Evolutionary conservation across 352 stramenopile species (phyloP).

Genomic region (Albugo laibachii): DNA sequence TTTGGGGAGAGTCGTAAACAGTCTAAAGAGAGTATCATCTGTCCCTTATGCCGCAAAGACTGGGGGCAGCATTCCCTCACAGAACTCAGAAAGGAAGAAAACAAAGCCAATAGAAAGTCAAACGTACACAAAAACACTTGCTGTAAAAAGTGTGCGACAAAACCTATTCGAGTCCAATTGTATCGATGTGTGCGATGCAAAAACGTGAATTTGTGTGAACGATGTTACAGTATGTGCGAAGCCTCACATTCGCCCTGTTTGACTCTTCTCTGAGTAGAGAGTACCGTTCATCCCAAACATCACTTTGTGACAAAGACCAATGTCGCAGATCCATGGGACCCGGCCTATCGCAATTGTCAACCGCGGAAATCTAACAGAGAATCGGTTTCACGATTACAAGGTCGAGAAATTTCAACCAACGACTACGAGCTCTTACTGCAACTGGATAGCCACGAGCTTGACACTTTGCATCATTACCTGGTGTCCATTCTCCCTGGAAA

Average conservation of each 20-base stretch:
- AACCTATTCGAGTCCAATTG: slow-evolving; percentile 51
- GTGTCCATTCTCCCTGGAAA: neutral
- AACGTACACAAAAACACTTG: slow-evolving; percentile 47
- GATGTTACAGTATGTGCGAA: slow-evolving; percentile 41
- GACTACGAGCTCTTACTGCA: slow-evolving; percentile 66
- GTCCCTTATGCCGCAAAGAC: slow-evolving; percentile 61
- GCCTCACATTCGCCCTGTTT: neutral
- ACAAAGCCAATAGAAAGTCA: slow-evolving; percentile 40
- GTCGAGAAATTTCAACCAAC: slow-evolving; percentile 58
- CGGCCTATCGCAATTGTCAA: slow-evolving; percentile 18
- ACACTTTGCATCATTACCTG: neutral
- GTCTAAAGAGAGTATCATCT: slow-evolving; percentile 72
- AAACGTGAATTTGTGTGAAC: slow-evolving; percentile 43
- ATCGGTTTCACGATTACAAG: slow-evolving; percentile 37
- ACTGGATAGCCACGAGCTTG: neutral
- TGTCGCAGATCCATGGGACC: slow-evolving; percentile 30
- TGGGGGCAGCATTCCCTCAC: slow-evolving; percentile 47
- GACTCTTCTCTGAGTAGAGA: slow-evolving; percentile 11
- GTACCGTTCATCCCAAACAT: slow-evolving; percentile 40
- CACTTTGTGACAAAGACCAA: slow-evolving; percentile 53
- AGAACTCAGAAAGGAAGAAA: slow-evolving; percentile 46
- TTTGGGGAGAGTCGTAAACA: slow-evolving; percentile 61
- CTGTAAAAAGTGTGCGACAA: slow-evolving; percentile 57
- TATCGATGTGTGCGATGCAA: slow-evolving; percentile 71
- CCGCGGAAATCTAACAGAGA: slow-evolving; percentile 10